Evolutionary conservation across 306 rosid species (phyloP).

Genomic region (Acmispon strigosus): DNA sequence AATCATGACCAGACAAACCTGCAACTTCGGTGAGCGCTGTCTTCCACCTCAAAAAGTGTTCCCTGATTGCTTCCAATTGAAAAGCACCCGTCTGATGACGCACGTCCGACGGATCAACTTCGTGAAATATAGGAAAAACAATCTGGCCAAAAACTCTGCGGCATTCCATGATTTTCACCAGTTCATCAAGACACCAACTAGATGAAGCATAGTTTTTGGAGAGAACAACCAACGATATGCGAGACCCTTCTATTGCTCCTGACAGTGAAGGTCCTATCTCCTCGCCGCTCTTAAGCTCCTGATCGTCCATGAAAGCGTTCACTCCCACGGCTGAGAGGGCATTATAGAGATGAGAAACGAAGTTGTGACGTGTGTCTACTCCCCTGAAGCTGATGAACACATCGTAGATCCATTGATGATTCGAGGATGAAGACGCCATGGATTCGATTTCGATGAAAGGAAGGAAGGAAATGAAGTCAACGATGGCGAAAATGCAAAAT

Average conservation of each 20-base stretch:
- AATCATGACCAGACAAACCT: not conserved
- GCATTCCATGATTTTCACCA: not conserved
- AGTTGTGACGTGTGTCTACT: not conserved
- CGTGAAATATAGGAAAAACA: not conserved
- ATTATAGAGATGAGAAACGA: not conserved
- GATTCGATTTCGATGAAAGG: not conserved
- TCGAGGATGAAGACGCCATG: not conserved
- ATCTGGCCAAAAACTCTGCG: not conserved
- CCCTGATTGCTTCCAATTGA: no score
- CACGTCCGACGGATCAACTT: not conserved
- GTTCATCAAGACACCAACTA: slow-evolving; percentile 20
- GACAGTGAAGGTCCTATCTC: not conserved
- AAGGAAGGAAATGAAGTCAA: not conserved
- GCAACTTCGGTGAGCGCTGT: not conserved
- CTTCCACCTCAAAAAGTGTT: not conserved
- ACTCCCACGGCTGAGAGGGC: not conserved
- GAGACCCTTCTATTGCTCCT: not conserved
- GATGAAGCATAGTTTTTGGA: not conserved
- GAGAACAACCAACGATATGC: not conserved
- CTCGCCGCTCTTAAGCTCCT: not conserved
- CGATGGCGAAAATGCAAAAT: not conserved
- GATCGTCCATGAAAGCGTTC: not conserved
- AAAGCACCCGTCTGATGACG: not conserved
- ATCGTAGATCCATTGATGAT: not conserved
- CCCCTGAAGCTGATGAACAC: slow-evolving; percentile 7